A percentile compares a stretch with the other conserved stretches of the same genome.
Conservation (phyloP, 306 rosid genomes). For the Calophaca sinica region DNA sequence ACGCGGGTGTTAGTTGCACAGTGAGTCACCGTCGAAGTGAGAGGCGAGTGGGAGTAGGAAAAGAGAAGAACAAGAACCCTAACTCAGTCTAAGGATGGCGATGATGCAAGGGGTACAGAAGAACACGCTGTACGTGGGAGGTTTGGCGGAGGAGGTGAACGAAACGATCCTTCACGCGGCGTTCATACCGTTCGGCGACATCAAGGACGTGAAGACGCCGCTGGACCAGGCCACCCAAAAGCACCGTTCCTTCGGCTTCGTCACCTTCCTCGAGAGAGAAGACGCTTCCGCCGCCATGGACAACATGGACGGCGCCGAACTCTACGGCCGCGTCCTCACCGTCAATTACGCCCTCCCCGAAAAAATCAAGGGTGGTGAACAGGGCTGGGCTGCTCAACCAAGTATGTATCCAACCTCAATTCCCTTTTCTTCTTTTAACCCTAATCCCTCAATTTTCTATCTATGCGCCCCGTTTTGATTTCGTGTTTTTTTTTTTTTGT, state of each 20-base stretch:
- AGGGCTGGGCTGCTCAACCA: slow-evolving; percentile 99
- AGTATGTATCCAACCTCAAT: slow-evolving; percentile 43
- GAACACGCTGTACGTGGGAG: slow-evolving; percentile 91
- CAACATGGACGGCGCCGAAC: slow-evolving; percentile 97
- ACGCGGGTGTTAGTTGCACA: no score
- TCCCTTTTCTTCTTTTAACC: neutral
- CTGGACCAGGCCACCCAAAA: slow-evolving; percentile 96
- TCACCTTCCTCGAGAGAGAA: slow-evolving; percentile 87
- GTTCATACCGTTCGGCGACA: slow-evolving; percentile 93
- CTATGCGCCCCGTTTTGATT: no score
- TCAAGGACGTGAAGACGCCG: slow-evolving; percentile 94
- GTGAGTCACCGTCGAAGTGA: neutral
- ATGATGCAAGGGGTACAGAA: slow-evolving; percentile 91
- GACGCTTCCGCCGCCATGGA: slow-evolving; percentile 97
- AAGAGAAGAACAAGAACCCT: slow-evolving; percentile 28
- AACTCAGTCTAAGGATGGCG: slow-evolving; percentile 52
- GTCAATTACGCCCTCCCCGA: slow-evolving; percentile 96
- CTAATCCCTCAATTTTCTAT: neutral
- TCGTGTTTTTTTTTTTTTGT: no score
- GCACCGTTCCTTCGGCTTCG: slow-evolving; percentile 97
- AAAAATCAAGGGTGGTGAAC: slow-evolving; percentile 93
- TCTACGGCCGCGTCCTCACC: slow-evolving; percentile 95
- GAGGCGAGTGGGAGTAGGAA: neutral
- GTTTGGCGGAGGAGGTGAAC: slow-evolving; percentile 92
- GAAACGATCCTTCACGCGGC: slow-evolving; percentile 86